A percentile compares a stretch with the other conserved stretches of the same genome.
Evolutionary conservation across 768 basidiomycete genomes (phyloP).

Genomic region (Nidularia sp.): DNA sequence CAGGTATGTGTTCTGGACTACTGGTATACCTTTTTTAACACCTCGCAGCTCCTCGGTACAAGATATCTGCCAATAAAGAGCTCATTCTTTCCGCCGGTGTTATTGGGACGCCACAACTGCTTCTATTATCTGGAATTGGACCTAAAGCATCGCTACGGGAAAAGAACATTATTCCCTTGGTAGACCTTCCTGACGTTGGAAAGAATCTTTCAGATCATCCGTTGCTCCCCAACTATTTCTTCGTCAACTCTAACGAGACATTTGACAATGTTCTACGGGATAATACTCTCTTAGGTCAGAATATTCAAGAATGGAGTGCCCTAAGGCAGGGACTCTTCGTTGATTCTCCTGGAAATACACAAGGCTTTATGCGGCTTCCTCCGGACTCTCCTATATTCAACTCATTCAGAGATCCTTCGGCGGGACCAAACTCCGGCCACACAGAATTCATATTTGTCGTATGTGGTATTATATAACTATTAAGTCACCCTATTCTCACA

Average conservation of each 20-base stretch:
- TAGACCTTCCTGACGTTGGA: conserved; percentile 22
- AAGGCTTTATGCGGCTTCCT: conserved; percentile 8
- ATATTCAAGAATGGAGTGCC: neutral
- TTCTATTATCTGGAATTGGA: conserved; percentile 31
- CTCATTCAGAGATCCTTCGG: conserved; percentile 5
- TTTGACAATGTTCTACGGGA: conserved; percentile 10
- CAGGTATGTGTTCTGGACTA: conserved; percentile 2
- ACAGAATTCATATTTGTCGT: conserved; percentile 9
- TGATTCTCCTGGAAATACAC: conserved; percentile 10
- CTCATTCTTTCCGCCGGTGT: conserved; percentile 40
- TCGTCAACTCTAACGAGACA: conserved; percentile 18
- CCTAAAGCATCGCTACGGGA: conserved; percentile 9
- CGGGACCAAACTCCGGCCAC: conserved; percentile 5
- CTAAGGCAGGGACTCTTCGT: conserved; percentile 13
- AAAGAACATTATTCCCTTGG: conserved; percentile 15
- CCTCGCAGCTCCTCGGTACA: neutral
- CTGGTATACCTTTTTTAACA: neutral
- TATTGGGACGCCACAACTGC: conserved; percentile 25
- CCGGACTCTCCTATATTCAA: conserved; percentile 1
- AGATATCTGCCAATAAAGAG: conserved; percentile 40
- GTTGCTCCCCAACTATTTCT: conserved; percentile 12
- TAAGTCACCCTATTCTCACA: neutral
- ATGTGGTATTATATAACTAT: neutral
- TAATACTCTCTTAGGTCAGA: conserved; percentile 7
- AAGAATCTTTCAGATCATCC: conserved; percentile 24